Evolutionary conservation across 2,329 filamentous ascomycete species (phyloP), one percentile per base, ranked within the genome.

Genomic region (Cercospora zeina): DNA sequence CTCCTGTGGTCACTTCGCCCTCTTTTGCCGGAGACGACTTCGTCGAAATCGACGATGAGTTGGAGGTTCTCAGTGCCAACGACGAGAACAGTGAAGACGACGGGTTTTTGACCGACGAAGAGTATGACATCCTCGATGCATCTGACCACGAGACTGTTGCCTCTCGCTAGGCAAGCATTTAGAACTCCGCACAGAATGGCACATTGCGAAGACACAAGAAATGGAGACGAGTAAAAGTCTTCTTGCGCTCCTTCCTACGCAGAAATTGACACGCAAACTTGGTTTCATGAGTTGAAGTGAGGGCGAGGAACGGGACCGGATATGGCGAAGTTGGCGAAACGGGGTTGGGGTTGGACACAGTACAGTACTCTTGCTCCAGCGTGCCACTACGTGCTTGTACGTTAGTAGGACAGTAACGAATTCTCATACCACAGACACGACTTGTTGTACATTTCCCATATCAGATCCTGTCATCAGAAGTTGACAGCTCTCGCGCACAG

Each of bases 111-210:
- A 97, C 95, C 0, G 95, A 99, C 67, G 95, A 97, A 76, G 95
- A 99, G 79, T 99, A 97, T 76, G 95, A 99, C 72, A 93, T 97
- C 68, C 86, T 97, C 50, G 92, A 97, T 79, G 93, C 92, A 47
- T 96, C 91, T 62, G 93, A 97, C 69, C 90, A 96, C 76, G 93
- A 97, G 70, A 76, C 74, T 49, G 69, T 75, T 45, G 70, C 71
- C 21, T 73, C 63, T 24, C 54, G 50, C 53, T 61, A 61, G 24
- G 39, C n/a, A n/a, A 49, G 24, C 6, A 24, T 36, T 8, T 5
- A n/a, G 27, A 54, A 21, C 33, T 33, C 36, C 49, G 30, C 55
- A 49, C 45, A 54, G 62, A 61, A 19, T 50, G 58, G 34, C 30
- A 51, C 19, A 16, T 50, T 33, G 37, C 45, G n/a, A 24, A 42